Conservation (phyloP, 2,329 filamentous ascomycete genomes). For the Amesomyces nigricolor region DNA sequence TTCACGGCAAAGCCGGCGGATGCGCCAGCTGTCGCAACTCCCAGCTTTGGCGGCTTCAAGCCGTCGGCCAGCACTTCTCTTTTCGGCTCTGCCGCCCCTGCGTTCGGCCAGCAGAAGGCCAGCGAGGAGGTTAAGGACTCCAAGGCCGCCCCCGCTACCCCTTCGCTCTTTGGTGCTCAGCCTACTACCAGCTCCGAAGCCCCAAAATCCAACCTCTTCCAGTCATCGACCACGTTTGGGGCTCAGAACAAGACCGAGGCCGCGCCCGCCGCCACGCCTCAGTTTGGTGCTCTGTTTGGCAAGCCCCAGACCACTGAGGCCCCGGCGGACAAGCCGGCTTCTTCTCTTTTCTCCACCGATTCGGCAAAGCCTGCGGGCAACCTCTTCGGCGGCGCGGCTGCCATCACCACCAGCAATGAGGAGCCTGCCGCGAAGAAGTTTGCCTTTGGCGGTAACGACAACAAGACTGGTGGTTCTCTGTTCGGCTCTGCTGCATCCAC, state of each 20-base stretch:
- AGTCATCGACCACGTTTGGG: conserved; percentile 38
- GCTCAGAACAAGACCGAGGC: conserved; percentile 20
- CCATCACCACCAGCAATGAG: conserved; percentile 17
- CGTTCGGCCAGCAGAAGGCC: conserved; percentile 20
- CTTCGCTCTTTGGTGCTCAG: conserved; percentile 23
- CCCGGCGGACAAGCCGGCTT: conserved; percentile 12
- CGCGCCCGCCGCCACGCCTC: conserved; percentile 13
- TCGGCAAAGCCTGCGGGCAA: conserved; percentile 5
- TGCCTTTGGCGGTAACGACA: conserved; percentile 23
- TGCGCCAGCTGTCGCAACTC: conserved; percentile 9
- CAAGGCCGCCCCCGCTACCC: conserved; percentile 17
- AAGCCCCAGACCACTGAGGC: conserved; percentile 15
- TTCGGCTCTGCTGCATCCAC: conserved; percentile 21
- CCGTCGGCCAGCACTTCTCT: conserved; percentile 14
- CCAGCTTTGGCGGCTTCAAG: conserved; percentile 16
- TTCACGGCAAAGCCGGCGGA: conserved; percentile 16
- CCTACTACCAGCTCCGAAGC: conserved; percentile 15
- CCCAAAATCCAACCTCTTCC: conserved; percentile 25
- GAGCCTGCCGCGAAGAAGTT: conserved; percentile 26
- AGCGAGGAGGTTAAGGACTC: conserved; percentile 17
- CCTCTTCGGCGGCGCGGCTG: conserved; percentile 16
- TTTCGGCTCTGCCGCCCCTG: conserved; percentile 17
- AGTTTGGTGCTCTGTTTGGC: conserved; percentile 18
- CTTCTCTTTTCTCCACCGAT: conserved; percentile 12
- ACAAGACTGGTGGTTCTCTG: conserved; percentile 15